Base-by-base conservation (phyloP, 805 yeast species). In the Candida caryicola region DNA sequence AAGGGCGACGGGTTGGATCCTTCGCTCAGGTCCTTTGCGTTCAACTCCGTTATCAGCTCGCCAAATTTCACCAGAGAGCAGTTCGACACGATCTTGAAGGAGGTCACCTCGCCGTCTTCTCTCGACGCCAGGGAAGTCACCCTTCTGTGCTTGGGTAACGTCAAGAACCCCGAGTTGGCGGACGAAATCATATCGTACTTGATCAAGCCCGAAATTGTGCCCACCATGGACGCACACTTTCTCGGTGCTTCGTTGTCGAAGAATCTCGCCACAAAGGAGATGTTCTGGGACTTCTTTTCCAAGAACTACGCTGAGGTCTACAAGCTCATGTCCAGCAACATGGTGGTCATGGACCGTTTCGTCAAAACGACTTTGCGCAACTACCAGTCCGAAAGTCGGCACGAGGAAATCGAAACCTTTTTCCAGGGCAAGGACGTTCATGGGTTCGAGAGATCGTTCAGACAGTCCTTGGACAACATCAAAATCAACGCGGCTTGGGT, bases 41-140 rank as follows among this genome's bases (percentile, higher is more conserved):
- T 69, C 47, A 53, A 62, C 7, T 63, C 78, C 3, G 53, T 77
- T 21, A 55, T 73, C 4, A 47, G 72, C 1, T 64, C 70, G n/a
- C 47, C 60, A 4, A 47, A 53, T 9, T 65, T 36, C 45, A 54
- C 39, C 45, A 56, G 45, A 49, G 61, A 17, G 44, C 72, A 44
- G 58, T 73, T 57, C 55, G 71, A 37, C 14, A 51, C 46, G 3
- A 66, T 80, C 4, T 44, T 72, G 38, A 46, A 62, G n/a, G 81
- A 80, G 52, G 73, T 73, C 19, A 54, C 59, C 7, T 45, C 57
- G 9, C 84, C 87, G 7, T 51, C 72, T 2, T 60, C 83, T 4
- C 68, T 79, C 36, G 85, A 80, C 55, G 72, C 77, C 2, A 56
- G 80, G 36, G 87, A 81, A 56, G 63, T 74, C 35, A 79, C 83